Evolutionary conservation across 441 rosid species (phyloP).

Genomic region (Adansonia gregorii): DNA sequence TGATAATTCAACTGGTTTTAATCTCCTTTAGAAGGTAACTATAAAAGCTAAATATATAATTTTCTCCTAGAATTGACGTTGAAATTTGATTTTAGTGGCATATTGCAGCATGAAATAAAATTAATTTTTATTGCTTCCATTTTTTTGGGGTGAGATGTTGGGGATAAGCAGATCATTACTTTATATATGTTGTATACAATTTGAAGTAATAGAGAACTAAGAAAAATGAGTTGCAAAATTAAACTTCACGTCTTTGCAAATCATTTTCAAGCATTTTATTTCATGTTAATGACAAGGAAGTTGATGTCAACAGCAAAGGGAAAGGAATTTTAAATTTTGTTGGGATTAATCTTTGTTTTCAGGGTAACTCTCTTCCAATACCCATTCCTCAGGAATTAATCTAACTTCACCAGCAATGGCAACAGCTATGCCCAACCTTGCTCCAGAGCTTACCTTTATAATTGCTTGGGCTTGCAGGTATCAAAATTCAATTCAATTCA

Average conservation of each 20-base stretch:
- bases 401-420: conserved; percentile 85
- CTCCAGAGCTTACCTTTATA: conserved; percentile 77
- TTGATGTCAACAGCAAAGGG: not conserved
- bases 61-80: too few species aligned
- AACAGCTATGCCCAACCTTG: conserved; percentile 94
- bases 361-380: conserved; percentile 83
- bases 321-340: not conserved
- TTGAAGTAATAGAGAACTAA: too few species aligned
- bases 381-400: conserved; percentile 67
- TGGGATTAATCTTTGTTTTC: conserved; percentile 15
- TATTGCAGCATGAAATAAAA: not conserved
- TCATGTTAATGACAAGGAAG: too few species aligned
- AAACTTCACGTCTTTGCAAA: too few species aligned
- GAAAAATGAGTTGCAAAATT: too few species aligned
- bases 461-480: conserved; percentile 79
- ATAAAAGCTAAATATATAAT: not conserved
- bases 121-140: too few species aligned
- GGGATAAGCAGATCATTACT: too few species aligned
- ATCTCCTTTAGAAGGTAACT: conserved; percentile 76
- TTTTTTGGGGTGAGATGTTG: too few species aligned
- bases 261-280: too few species aligned
- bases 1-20: conserved; percentile 63
- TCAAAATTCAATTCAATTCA: not conserved
- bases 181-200: too few species aligned
- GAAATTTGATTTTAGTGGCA: not conserved